These are phyloP conservation scores for Massarina eburnea DNA, from an alignment of 2,329 filamentous ascomycete species.

Conservation along the genomic window DNA sequence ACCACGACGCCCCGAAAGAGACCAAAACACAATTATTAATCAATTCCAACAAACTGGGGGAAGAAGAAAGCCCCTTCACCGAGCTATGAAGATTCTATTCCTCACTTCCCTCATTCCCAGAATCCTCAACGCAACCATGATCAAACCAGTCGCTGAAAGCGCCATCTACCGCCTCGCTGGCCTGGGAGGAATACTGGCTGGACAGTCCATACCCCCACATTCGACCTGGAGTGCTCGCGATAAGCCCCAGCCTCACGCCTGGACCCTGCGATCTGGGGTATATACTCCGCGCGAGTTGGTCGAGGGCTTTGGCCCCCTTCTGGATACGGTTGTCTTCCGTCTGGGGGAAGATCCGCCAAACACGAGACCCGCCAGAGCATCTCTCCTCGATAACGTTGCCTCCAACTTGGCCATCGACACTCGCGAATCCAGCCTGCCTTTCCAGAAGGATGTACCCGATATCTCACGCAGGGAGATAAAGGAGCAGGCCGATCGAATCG, in stretches of 20 bases:
- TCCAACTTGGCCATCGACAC: conserved; percentile 1
- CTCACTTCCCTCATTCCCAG: not conserved
- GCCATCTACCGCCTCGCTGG: not conserved
- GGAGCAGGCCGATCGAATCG: conserved; percentile 2
- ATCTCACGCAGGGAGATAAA: not conserved
- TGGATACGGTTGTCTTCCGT: not conserved
- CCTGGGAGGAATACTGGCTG: not conserved
- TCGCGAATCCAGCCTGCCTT: conserved; percentile 1
- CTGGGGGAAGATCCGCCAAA: not conserved
- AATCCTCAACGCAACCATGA: not conserved
- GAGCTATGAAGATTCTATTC: not conserved
- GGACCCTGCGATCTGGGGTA: not conserved
- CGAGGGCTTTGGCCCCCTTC: conserved; percentile 1
- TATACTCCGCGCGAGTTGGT: conserved; percentile 1
- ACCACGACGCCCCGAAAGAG: not conserved
- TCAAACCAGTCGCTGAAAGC: not conserved
- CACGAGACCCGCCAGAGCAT: not conserved
- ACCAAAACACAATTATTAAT: not conserved
- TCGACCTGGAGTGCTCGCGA: not conserved
- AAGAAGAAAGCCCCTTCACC: not conserved
- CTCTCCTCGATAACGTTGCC: not conserved
- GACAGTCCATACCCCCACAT: not conserved
- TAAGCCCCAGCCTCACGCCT: not conserved
- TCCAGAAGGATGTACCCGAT: not conserved
- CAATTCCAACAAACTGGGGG: not conserved